Base-by-base conservation (phyloP, 2,329 filamentous ascomycete species). In the Trichothecium roseum region DNA sequence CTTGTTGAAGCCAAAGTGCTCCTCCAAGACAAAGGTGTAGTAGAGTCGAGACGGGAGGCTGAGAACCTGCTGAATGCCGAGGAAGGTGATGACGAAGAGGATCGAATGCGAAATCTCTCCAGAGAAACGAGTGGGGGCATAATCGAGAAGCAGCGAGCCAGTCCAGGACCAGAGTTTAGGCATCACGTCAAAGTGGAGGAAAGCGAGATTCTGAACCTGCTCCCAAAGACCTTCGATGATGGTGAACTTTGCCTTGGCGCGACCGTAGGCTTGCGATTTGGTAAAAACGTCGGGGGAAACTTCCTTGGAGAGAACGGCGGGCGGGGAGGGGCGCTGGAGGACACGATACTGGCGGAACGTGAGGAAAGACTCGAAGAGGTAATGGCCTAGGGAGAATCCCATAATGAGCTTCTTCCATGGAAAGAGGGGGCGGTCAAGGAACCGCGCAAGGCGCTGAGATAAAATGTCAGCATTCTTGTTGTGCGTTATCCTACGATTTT, bases 1-100 rank as follows among this genome's bases (percentile, higher is more conserved):
- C 68, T 98, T 98, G 64, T 98, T 98, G 75, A 98, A 98, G 34
- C 91, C 91, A 50, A 94, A 98, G 55, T 86, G 84, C 63, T 95
- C 88, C 62, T 98, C 91, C 37, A 98, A 69, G 32, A 96, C 84
- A 53, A 98, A 98, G 10, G 86, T 91, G 63, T 88, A 80, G 68
- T 96, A 98, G 59, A 95, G 78, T 37, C 78, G 83, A 40, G 79
- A 74, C 3, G 91, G 91, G 36, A 96, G 65, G 38, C 80, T 82
- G 43, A 94, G 63, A 37, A 84, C 45, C 51, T 89, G 85, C 48
- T 87, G 82, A 50, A 93, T 73, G 50, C 94, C 59, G 49, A 86
- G 81, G 60, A 94, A 94, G 38, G 76, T 69, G 53, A 96, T 81
- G 59, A 95, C 76, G 65, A 96, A 98, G 54, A 94, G 68, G 47